A percentile compares a stretch with the other conserved stretches of the same genome.
These are phyloP conservation scores for Tetrahymena elliotti DNA, from an alignment of 73 alveolate genomes.

Conservation along the genomic window DNA sequence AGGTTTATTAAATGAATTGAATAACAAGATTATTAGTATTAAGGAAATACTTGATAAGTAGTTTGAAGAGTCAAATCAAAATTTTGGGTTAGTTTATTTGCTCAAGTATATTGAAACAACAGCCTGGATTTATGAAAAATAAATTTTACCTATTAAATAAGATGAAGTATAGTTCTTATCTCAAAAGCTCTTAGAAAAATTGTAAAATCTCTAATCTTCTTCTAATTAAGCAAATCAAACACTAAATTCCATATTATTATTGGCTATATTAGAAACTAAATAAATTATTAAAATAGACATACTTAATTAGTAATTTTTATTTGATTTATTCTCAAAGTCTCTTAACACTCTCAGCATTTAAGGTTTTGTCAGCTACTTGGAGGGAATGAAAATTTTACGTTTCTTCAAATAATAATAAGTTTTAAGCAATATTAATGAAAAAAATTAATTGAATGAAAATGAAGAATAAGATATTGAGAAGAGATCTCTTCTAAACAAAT, in stretches of 20 bases:
- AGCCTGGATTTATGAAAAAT: neutral
- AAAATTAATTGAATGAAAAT: neutral
- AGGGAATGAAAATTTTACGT: neutral
- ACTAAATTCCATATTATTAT: neutral
- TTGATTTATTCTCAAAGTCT: neutral
- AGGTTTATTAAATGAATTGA: neutral
- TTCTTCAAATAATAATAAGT: neutral
- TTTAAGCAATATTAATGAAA: neutral
- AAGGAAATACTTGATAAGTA: neutral
- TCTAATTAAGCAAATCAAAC: neutral
- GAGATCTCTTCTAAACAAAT: neutral
- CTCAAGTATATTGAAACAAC: neutral
- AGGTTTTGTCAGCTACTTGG: neutral
- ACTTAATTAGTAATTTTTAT: neutral
- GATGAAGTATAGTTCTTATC: neutral
- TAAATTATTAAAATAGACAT: neutral
- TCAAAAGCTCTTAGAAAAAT: neutral
- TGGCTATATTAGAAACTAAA: neutral
- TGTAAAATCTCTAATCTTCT: neutral
- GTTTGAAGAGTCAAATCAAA: neutral
- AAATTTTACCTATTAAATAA: neutral
- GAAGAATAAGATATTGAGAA: neutral
- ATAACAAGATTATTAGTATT: neutral
- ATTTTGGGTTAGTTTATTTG: neutral
- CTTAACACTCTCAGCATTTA: neutral